Base-by-base conservation (phyloP, 129 eudicot genomes). In the Kitagawia praeruptora region DNA sequence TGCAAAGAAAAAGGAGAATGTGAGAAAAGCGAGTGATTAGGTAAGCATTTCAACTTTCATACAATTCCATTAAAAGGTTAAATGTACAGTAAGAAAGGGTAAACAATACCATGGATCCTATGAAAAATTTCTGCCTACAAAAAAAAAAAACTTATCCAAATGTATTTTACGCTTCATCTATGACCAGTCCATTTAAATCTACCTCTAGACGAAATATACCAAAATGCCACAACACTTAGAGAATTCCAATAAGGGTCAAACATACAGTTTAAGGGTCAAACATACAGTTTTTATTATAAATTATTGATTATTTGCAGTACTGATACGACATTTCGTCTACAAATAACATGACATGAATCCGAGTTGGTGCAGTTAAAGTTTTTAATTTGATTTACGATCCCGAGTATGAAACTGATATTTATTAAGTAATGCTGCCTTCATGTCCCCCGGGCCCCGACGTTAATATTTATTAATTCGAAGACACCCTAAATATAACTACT, bases 1-100 rank as follows among this genome's bases (percentile, higher is more conserved):
- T 74, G 48, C 77, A 74, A 27, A 12, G 58, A n/a, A 73, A 74
- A 74, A 28, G 51, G n/a, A 46, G 41, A 58, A 46, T 75, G 61
- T 27, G 54, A 75, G 38, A 25, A 75, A 21, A 19, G 25, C 19
- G 47, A 42, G 1, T 73, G 19, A 42, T 8, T 5, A 73, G 10
- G 28, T 18, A 42, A 72, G 2, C 21, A 9, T 21, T 41, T 13
- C 47, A 73, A 12, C 8, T 11, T 16, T 2, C 47, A 72, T n/a
- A 73, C 5, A 40, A 39, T 37, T 15, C 18, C 7, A 19, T 1
- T 31, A 69, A 64, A 40, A 27, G 44, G 42, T 69, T 8, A 69
- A 69, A 13, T 31, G 19, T 69, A 34, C 14, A 69, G 34, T 63
- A 63, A n/a, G 2, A 54, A 16, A 21, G 63, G 31, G 18, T 10